Base-by-base conservation (phyloP, 805 yeast species). In the Starmera caribaea region DNA sequence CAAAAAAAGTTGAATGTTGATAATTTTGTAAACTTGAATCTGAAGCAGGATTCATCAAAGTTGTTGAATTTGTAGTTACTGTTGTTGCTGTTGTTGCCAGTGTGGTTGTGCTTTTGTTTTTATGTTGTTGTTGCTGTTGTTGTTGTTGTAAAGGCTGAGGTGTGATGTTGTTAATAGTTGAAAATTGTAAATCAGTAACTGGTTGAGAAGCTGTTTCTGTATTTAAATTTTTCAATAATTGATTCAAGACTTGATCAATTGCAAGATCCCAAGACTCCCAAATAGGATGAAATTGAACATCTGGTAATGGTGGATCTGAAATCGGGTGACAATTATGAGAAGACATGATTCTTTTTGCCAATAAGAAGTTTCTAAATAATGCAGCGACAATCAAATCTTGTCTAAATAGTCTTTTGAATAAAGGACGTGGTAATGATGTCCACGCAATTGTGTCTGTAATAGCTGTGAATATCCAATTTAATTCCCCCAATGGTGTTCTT, bases 181-280 rank as follows among this genome's bases (percentile, higher is more conserved):
- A 21, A 5, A 21, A 21, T 21, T 21, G 26, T 21, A 21, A 21
- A 5, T 27, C 15, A 17, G 35, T 15, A 4, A 15, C 7, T 16
- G 37, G 36, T 6, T 41, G 16, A n/a, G 44, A 13, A 17, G 61
- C 38, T n/a, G n/a, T 28, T 10, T 58, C 51, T 41, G 59, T 62
- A 35, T 59, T 60, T 32, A 65, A 35, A 35, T 58, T 62, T 38
- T 72, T 73, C 38, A 82, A 68, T 33, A 82, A 59, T 51, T 82
- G 88, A 3, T 85, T 76, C 35, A 92, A 65, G 4, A 94, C 94
- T 55, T 92, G 97, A 57, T 92, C 97, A 32, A 92, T 81, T 0
- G 98, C 97, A 45, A 92, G 67, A 55, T 92, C 97, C 97, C 98
- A 92, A 0, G 96, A 81, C 43, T 87, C 92, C 98, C 98, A 92